Evolutionary conservation across 805 yeast species (phyloP).

Genomic region (Candida chilensis): DNA sequence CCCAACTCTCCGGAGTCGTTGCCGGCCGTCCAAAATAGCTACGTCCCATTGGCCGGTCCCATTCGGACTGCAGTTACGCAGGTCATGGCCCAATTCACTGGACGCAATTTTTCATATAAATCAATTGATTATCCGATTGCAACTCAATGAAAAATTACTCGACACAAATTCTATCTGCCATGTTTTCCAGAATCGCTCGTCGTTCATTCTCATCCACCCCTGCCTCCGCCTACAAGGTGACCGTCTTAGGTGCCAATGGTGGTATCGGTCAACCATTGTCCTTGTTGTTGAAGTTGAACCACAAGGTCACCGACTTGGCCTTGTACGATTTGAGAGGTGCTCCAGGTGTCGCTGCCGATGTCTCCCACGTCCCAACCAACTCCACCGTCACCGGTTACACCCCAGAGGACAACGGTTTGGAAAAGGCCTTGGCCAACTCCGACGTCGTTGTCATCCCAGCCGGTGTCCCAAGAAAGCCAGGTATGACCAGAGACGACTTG

Average conservation of each 20-base stretch:
- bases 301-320: conserved; percentile 77
- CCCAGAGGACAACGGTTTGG: conserved; percentile 69
- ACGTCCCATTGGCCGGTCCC: too few relatives aligned
- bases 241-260: conserved; percentile 83
- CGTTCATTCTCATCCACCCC: conserved; percentile 35
- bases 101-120: too few relatives aligned
- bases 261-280: conserved; percentile 94
- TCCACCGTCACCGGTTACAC: conserved; percentile 82
- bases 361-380: conserved; percentile 89
- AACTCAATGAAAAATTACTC: too few relatives aligned
- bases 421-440: conserved; percentile 64
- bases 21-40: too few relatives aligned
- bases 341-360: conserved; percentile 95
- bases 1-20: too few relatives aligned
- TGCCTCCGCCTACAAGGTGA: conserved; percentile 46
- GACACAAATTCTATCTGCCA: too few relatives aligned
- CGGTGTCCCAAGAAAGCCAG: conserved; percentile 98
- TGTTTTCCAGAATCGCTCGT: conserved; percentile 28
- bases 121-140: too few relatives aligned
- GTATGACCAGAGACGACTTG: conserved; percentile 97
- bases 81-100: too few relatives aligned
- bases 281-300: conserved; percentile 77
- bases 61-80: too few relatives aligned
- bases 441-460: conserved; percentile 92
- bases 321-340: conserved; percentile 88